Base-by-base conservation (phyloP, 2,329 filamentous ascomycete species). In the Alternaria dauci region DNA sequence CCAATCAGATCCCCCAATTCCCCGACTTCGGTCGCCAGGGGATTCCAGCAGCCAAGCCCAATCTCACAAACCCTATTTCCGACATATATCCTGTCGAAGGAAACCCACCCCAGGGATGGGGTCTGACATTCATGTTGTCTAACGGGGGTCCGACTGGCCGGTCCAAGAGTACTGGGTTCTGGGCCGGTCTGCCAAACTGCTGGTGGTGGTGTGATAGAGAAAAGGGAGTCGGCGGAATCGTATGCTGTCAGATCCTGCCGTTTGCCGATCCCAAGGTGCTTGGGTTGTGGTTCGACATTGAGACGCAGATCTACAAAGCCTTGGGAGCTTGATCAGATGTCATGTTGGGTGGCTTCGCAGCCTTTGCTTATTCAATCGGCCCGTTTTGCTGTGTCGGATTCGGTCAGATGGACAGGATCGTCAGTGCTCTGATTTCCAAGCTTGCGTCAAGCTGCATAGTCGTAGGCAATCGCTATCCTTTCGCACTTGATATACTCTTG, bases 141-240 rank as follows among this genome's bases (percentile, higher is more conserved):
- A 71, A 73, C 16, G 69, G 66, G 48, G 68, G 69, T 30, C 48
- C 61, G n/a, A 72, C 69, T 12, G 71, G 71, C 20, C 60, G 67
- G 38, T 66, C 65, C 9, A 69, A 66, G 55, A 75, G 78, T 1
- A 87, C 85, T 0, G 86, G 66, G 0, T 81, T 79, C 61, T 89
- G 88, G 87, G 84, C 84, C 0, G 87, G 87, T 0, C 68, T 89
- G n/a, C 74, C 85, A 2, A 89, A 89, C 69, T 67, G 86, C 34
- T 89, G 80, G 72, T 89, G 87, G 86, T 89, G 86, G 86, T 80
- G 77, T 44, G 87, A 89, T 73, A 78, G 86, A 8, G 84, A 88
- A 68, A 84, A 84, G 43, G 86, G 84, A 0, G 77, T 88, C n/a
- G 87, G 81, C 0, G 73, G 74, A 12, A 72, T 76, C 34, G 69